Evolutionary conservation across 208 protist genomes (phyloP).

Genomic region (Trichomonas tenax): DNA sequence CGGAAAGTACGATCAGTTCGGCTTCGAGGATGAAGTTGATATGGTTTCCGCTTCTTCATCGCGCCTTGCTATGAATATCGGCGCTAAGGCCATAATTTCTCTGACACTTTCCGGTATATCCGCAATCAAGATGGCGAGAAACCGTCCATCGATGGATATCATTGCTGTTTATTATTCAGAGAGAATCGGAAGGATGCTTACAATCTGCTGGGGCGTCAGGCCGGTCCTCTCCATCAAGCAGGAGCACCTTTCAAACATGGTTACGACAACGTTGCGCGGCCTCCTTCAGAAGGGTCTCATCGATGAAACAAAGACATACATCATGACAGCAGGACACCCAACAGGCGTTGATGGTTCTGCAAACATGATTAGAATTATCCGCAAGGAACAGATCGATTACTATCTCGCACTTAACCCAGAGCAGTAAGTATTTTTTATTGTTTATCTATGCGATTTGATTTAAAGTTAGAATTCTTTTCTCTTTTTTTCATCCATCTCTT

Average conservation of each 20-base stretch:
- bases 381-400: not conserved
- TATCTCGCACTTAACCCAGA: not conserved
- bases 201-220: not conserved
- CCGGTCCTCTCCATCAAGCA: not conserved
- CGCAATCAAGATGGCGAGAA: slow-evolving; percentile 77
- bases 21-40: slow-evolving; percentile 39
- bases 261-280: not conserved
- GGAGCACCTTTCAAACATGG: not conserved
- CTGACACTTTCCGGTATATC: slow-evolving; percentile 54
- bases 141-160: slow-evolving; percentile 73
- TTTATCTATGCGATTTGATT: too few species aligned
- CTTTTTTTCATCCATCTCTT: too few species aligned
- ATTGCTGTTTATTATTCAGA: slow-evolving; percentile 66
- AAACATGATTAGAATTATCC: not conserved
- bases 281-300: not conserved
- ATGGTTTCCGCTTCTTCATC: slow-evolving; percentile 73
- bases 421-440: too few species aligned
- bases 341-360: not conserved
- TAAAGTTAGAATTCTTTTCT: too few species aligned
- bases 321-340: not conserved
- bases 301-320: not conserved
- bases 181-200: slow-evolving; percentile 33
- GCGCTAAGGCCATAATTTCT: slow-evolving; percentile 62
- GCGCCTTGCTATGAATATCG: slow-evolving; percentile 68
- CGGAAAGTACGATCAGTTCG: not conserved